Evolutionary conservation across 805 yeast species (phyloP), one percentile per base, ranked within the genome.

Genomic region (Teunomyces funiuensis): DNA sequence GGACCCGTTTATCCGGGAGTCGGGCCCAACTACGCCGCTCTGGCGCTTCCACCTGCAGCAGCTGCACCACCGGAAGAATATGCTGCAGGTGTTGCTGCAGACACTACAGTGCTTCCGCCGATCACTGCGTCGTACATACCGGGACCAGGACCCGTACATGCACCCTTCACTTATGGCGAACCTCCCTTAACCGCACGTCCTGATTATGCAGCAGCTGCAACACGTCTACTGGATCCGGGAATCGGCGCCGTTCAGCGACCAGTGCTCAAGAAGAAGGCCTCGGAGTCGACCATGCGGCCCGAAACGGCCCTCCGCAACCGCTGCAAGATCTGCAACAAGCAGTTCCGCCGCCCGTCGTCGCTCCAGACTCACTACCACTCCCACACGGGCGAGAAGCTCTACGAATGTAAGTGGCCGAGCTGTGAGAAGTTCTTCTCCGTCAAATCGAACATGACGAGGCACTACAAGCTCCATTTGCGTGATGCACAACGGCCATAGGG

Each of bases 331-430:
- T 88, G 96, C 60, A 74, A 78, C 36, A 87, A 88, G 58, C 80
- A 78, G 40, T 88, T 88, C 66, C 83, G 86, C 51, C 76, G 95
- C 55, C 90, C 95, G 6, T 82, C 89, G 8, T 87, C 93, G 1
- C 67, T 88, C 41, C 83, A 82, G 47, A 88, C 90, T 3, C 96
- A 88, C 61, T 70, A 76, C 49, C 77, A 87, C 49, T 83, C 86
- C 5, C 96, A 88, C 58, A 66, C 73, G 0, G 73, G 73, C 1
- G 70, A 62, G 34, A 67, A 65, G 42, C 45, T 57, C 27, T 63
- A 54, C 49, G 52, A 53, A 40, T 68, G 73, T 41, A 59, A 56
- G 16, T 83, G 85, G 80, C 66, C 66, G 0, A 77, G 74, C 14
- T 88, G 97, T 61, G 79, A 78, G 0, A 80, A 83, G 53, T 54